Evolutionary conservation across 2,329 filamentous ascomycete species (phyloP), one percentile per base, ranked within the genome.

Genomic region (Sporothrix curviconia): DNA sequence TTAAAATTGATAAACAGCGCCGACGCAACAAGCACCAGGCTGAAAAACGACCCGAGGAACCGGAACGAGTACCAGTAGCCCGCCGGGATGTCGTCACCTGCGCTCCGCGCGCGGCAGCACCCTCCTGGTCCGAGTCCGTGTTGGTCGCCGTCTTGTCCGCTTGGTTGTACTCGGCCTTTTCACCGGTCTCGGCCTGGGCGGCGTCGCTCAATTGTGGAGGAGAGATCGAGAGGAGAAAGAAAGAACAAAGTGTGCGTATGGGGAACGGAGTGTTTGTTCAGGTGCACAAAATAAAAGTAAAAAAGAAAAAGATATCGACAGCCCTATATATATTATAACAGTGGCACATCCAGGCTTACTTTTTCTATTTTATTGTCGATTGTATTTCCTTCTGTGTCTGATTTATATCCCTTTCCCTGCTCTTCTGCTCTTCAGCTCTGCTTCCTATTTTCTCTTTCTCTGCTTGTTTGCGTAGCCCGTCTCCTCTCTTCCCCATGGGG

Each of bases 41-140:
- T 56, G 11, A 28, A 15, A 15, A 30, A 46, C 12, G 59, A 58
- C 24, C 59, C 59, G 8, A 60, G 39, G 46, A 60, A 58, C 8
- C 59, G 59, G 25, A 30, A 56, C 11, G 59, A 60, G 30, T 42
- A 58, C 59, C 59, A 60, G 56, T 60, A 60, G 7, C 56, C 59
- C 5, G 52, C 7, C 11, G 59, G 59, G n/a, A 60, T 60, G 46
- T 60, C 49, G 14, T 58, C 52, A 22, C 32, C 52, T 60, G 51
- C 5, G 53, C 56, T n/a, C 51, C 59, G 4, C 56, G 59, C 15
- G 59, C 59, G 12, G 32, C 30, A 24, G 42, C 9, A 2, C 46
- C 56, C 42, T 60, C 59, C 15, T 19, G 19, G 44, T 56, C 55
- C 46, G 17, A n/a, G 19, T 56, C 55, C 17, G 25, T 43, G 43